Evolutionary conservation across 495 filamentous ascomycete genomes (phyloP).

Genomic region (Hypoxylon crocopeplum): DNA sequence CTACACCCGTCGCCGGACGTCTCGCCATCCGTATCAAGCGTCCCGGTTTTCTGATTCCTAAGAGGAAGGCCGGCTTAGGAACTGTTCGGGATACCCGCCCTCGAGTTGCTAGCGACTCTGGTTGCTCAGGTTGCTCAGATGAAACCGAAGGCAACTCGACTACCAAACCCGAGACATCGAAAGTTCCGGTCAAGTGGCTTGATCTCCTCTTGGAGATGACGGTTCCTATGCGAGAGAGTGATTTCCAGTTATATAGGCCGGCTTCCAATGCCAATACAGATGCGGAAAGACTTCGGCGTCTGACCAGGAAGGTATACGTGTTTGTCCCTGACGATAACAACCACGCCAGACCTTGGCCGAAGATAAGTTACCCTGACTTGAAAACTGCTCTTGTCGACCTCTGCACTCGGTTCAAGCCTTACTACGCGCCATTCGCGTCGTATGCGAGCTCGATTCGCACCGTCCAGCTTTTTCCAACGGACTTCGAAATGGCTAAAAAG

Average conservation of each 20-base stretch:
- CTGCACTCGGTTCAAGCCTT: conserved; percentile 26
- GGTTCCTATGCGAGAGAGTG: conserved; percentile 7
- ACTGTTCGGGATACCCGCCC: background rate
- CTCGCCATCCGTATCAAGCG: conserved; percentile 10
- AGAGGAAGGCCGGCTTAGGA: background rate
- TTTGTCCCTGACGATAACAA: conserved; percentile 11
- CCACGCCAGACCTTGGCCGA: conserved; percentile 25
- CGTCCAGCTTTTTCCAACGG: conserved; percentile 29
- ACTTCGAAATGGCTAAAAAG: background rate
- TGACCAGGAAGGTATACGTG: conserved; percentile 15
- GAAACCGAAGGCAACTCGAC: background rate
- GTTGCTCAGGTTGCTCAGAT: background rate
- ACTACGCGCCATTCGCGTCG: conserved; percentile 35
- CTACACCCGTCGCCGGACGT: background rate
- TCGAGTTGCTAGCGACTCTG: background rate
- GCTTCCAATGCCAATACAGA: background rate
- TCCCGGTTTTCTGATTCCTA: background rate
- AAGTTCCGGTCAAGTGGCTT: conserved; percentile 28
- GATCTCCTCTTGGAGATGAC: conserved; percentile 39
- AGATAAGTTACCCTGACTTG: conserved; percentile 29
- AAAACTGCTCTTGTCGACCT: conserved; percentile 32
- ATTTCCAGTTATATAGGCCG: background rate
- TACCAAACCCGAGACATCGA: background rate
- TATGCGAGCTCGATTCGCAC: conserved; percentile 18
- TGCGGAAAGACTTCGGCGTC: conserved; percentile 6